Percentiles rank a stretch among this genome's conserved stretches.
These are phyloP conservation scores for Pichia kudriavzevii DNA, from an alignment of 1,139 yeast genomes.

Conservation along the genomic window DNA sequence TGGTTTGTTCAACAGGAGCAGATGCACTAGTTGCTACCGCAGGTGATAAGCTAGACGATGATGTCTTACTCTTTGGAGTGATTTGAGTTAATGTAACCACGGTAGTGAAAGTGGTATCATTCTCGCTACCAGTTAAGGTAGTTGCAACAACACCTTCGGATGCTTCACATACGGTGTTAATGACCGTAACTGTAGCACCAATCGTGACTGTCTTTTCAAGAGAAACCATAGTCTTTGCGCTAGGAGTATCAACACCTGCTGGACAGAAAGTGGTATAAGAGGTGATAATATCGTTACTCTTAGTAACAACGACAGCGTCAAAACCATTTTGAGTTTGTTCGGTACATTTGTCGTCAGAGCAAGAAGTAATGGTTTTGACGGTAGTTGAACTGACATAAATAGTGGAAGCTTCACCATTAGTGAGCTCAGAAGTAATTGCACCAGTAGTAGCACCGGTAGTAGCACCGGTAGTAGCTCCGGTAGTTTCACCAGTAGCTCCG, in stretches of 20 bases:
- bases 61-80: neutral
- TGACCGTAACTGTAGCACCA: constrained; percentile 7
- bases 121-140: constrained; percentile 14
- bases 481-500: constrained; percentile 9
- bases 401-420: no score
- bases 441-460: constrained; percentile 2
- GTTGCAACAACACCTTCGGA: constrained; percentile 14
- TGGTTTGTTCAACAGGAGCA: neutral
- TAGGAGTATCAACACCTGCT: constrained; percentile 1
- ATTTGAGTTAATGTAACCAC: constrained; percentile 6
- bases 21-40: constrained; percentile 17
- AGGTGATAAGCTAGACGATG: neutral
- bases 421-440: constrained; percentile 1
- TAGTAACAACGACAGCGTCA: constrained; percentile 7
- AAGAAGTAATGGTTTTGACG: constrained; percentile 14
- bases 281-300: constrained; percentile 5
- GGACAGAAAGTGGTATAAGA: constrained; percentile 11
- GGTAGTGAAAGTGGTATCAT: constrained; percentile 1
- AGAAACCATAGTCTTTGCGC: constrained; percentile 1
- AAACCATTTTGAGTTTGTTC: constrained; percentile 7
- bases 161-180: constrained; percentile 14
- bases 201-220: constrained; percentile 6
- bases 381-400: constrained; percentile 5
- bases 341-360: constrained; percentile 19
- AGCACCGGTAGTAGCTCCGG: constrained; percentile 6